These are phyloP conservation scores for Porphyrellus cyaneotinctus DNA, from an alignment of 768 basidiomycete species.

Conservation along the genomic window DNA sequence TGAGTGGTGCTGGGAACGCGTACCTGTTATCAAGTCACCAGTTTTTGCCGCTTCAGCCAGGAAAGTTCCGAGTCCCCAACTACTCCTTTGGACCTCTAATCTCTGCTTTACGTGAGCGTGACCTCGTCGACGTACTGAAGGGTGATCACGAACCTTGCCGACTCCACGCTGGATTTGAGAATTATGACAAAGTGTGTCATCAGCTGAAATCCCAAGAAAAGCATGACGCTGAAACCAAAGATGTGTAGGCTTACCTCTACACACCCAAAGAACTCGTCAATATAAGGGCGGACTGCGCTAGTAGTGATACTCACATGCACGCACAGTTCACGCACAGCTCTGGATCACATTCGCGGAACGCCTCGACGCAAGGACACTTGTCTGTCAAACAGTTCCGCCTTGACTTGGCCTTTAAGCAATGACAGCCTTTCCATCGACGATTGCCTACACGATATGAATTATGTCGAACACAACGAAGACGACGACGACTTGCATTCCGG, in stretches of 20 bases:
- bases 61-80: constrained; percentile 56
- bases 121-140: neutral
- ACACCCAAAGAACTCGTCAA: neutral
- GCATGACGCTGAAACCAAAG: neutral
- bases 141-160: constrained; percentile 40
- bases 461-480: neutral
- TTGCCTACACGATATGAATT: constrained; percentile 36
- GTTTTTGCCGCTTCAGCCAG: constrained; percentile 39
- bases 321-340: constrained; percentile 54
- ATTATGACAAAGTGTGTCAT: constrained; percentile 42
- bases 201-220: constrained; percentile 20
- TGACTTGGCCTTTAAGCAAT: constrained; percentile 34
- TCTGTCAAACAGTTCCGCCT: constrained; percentile 34
- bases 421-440: constrained; percentile 56
- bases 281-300: neutral
- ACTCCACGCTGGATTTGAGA: constrained; percentile 43
- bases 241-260: constrained; percentile 23
- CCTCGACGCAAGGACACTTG: constrained; percentile 50
- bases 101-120: constrained; percentile 27
- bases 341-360: constrained; percentile 64
- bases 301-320: constrained; percentile 37
- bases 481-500: constrained; percentile 43
- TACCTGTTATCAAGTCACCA: constrained; percentile 48
- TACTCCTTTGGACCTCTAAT: constrained; percentile 41
- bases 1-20: neutral